Percentiles rank a stretch among this genome's conserved stretches.
phyloP scores from a whole-genome alignment of 768 basidiomycete species.

The Leccinum sublutescens region DNA sequence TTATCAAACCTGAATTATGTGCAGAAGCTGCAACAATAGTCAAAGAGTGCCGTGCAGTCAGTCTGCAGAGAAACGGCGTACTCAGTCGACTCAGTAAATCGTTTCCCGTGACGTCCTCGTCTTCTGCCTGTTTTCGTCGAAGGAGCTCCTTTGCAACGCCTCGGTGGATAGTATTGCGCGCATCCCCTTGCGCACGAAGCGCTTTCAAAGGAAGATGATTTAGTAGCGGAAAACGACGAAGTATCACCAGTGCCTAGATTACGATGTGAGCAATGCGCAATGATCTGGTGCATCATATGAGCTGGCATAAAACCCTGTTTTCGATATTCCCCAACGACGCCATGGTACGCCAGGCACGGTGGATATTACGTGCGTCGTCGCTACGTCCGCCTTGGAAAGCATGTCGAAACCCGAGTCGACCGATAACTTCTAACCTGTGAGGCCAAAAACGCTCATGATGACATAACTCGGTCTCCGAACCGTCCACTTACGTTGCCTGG shows the following conservation, averaged over 20 bases:
- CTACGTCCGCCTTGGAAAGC: conserved; percentile 7
- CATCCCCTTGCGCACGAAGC: conserved; percentile 11
- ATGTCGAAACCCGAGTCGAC: conserved; percentile 8
- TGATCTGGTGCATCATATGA: background rate
- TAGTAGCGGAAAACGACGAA: conserved; percentile 6
- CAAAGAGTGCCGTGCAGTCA: background rate
- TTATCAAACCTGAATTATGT: conserved; percentile 3
- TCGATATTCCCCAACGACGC: conserved; percentile 3
- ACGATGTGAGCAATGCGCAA: background rate
- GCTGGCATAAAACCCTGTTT: conserved; percentile 2
- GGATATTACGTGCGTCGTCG: conserved; percentile 3
- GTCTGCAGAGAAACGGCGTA: background rate
- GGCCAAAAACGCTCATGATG: background rate
- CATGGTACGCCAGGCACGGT: conserved; percentile 4
- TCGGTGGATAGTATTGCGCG: conserved; percentile 13
- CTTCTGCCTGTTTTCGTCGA: background rate
- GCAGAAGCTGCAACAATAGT: background rate
- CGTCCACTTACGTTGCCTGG: conserved; percentile 6
- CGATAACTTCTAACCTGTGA: conserved; percentile 1
- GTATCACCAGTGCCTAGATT: background rate
- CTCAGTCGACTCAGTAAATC: conserved; percentile 9
- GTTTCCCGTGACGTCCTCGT: background rate
- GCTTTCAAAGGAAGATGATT: conserved; percentile 8
- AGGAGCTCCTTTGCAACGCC: conserved; percentile 12
- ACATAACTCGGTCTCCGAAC: background rate